Evolutionary conservation across 495 filamentous ascomycete species (phyloP).

Genomic region (Alectoria sarmentosa): DNA sequence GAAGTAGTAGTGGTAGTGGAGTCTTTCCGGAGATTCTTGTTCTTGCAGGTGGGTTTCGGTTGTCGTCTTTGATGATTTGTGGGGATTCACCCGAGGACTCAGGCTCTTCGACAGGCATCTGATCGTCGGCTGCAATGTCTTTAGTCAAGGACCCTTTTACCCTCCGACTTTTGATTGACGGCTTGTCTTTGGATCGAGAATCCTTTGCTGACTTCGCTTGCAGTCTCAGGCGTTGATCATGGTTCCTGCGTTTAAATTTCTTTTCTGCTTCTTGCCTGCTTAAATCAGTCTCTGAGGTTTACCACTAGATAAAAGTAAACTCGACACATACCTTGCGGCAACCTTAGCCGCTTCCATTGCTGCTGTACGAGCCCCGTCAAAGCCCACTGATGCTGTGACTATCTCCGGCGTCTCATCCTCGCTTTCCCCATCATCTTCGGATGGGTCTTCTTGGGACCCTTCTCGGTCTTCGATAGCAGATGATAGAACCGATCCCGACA

Average conservation of each 20-base stretch:
- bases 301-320: conserved; percentile 32
- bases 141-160: neutral
- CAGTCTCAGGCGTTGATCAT: conserved; percentile 41
- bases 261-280: conserved; percentile 37
- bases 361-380: conserved; percentile 17
- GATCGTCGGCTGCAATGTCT: neutral
- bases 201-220: conserved; percentile 38
- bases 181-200: conserved; percentile 23
- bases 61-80: conserved; percentile 32
- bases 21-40: conserved; percentile 11
- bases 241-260: conserved; percentile 42
- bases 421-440: conserved; percentile 15
- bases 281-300: conserved; percentile 39
- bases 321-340: conserved; percentile 2
- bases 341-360: conserved; percentile 16
- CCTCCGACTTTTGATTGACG: neutral
- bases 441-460: neutral
- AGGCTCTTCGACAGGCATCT: neutral
- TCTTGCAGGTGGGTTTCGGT: conserved; percentile 10
- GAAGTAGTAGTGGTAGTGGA: conserved; percentile 43
- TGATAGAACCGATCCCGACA: conserved; percentile 6
- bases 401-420: conserved; percentile 31
- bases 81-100: conserved; percentile 17
- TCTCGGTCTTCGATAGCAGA: conserved; percentile 2
- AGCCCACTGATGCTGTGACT: conserved; percentile 19